Base-by-base conservation (phyloP, 208 protist species). In the Leishmania braziliensis region DNA sequence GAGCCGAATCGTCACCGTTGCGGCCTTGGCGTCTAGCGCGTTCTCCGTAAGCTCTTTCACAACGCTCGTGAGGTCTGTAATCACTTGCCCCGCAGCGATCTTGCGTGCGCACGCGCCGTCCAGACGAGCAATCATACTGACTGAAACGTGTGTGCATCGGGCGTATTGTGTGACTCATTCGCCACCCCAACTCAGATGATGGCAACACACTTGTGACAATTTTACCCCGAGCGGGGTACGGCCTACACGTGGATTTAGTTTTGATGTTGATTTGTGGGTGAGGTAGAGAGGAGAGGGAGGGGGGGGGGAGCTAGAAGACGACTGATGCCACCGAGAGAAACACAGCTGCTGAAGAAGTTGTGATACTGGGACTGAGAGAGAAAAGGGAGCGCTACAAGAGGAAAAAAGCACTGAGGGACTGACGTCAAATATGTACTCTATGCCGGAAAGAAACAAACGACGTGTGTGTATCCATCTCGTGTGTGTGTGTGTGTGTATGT, bases 1-100 rank as follows among this genome's bases (percentile, higher is more conserved):
- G 33, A 97, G 81, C 23, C 89, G 87, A 16, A 98, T 86, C 1
- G 78, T 92, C 33, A 98, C 85, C 8, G 74, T 87, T 1, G 29
- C 69, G 29, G 94, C 91, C 5, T 90, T 85, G 3, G 94, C 95
- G 72, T 98, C 95, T 43, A 98, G 80, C 10, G 90, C 89, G 80
- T 98, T 98, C 76, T 98, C 95, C 18, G 97, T 58, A 29, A 97
- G 82, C 77, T 98, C 94, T 82, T 98, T 98, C 65, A 97, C 71
- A 48, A 96, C 95, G 77, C 90, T 95, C 23, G 87, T 86, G 43
- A 96, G 81, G 72, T 94, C 92, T 2, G 91, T 95, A 75, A 98
- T 96, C 26, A 96, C 93, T 78, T 98, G 95, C 23, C 93, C 93
- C 4, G 93, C 91, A 78, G 91, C 94, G 26, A 98, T 82, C 79